Base-by-base conservation (phyloP, 2,329 filamentous ascomycete species). In the Ascocoryne sarcoides region DNA sequence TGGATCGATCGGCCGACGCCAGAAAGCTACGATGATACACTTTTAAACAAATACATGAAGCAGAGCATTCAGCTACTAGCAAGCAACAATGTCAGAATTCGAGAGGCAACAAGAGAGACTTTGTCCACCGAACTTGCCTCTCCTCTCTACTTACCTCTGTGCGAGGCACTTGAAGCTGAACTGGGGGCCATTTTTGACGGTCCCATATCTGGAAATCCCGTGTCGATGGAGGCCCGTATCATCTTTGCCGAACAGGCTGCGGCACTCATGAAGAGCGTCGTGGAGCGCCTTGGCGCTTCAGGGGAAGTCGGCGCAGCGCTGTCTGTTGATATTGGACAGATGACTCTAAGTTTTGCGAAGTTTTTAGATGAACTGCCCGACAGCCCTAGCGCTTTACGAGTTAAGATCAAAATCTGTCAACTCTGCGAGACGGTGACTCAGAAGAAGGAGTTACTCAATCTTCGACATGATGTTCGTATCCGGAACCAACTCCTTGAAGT, bases 361-460 rank as follows among this genome's bases (percentile, higher is more conserved):
- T 83, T 82, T 46, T 59, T 83, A 30, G 75, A 82, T 47, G 70
- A 71, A 4, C 61, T 75, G 7, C 55, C 68, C 3, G 78, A 82
- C 43, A 73, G 68, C 10, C 59, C 67, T 7, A 73, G 68, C 48
- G 74, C 70, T 15, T 56, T 81, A 12, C 68, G 76, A 39, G 76
- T 82, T 32, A 83, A 82, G 55, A 82, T 82, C 53, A 78, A 79
- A 50, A 75, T 82, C 30, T 83, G 79, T 51, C 76, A 82, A 49
- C 60, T 84, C 5, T 80, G 73, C 44, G 79, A 83, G 49, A 71
- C 71, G 3, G 71, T 83, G 23, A 79, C 73, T 10, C 74, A 72
- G 57, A 72, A 78, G 48, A 83, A 82, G 51, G 79, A 84, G 51
- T 72, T 82, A 37, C 62, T 84, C 31, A 83, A 82, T 49, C 62